Percentiles rank a stretch among this genome's conserved stretches.
Evolutionary conservation across 495 filamentous ascomycete genomes (phyloP).

Genomic region (Podospora sp.): DNA sequence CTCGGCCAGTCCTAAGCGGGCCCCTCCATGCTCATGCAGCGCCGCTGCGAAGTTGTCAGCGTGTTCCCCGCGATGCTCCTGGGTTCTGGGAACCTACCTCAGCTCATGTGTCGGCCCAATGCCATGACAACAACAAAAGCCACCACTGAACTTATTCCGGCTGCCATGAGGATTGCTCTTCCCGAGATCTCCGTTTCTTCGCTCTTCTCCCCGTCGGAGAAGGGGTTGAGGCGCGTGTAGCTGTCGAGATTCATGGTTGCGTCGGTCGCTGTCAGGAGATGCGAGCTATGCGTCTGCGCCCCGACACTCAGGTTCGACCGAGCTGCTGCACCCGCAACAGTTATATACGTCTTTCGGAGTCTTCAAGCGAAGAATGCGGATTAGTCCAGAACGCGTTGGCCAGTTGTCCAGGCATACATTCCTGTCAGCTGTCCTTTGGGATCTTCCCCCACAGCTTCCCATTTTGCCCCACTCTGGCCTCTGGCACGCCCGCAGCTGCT

Average conservation of each 20-base stretch:
- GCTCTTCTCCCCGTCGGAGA: constrained; percentile 26
- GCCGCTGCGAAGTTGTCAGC: neutral
- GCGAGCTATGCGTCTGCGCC: neutral
- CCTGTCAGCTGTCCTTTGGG: neutral
- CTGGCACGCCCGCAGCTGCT: neutral
- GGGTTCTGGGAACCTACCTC: neutral
- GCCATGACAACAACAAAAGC: constrained; percentile 12
- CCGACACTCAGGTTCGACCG: neutral
- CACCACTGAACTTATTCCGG: constrained; percentile 13
- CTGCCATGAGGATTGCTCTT: constrained; percentile 10
- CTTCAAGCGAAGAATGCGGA: constrained; percentile 9
- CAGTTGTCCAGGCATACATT: neutral
- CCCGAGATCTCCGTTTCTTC: neutral
- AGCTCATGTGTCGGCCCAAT: neutral
- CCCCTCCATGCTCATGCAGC: neutral
- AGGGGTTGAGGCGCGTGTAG: constrained; percentile 32
- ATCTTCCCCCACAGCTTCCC: neutral
- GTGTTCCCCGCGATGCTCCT: neutral
- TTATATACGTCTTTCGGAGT: neutral
- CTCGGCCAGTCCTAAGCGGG: neutral
- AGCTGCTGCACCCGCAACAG: neutral
- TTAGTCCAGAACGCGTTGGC: neutral
- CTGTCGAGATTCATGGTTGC: constrained; percentile 36
- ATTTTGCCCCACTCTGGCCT: neutral
- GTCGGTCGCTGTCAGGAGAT: constrained; percentile 3